These are phyloP conservation scores for Dactylorhiza incarnata DNA, from an alignment of 106 monocot species.

Conservation along the genomic window DNA sequence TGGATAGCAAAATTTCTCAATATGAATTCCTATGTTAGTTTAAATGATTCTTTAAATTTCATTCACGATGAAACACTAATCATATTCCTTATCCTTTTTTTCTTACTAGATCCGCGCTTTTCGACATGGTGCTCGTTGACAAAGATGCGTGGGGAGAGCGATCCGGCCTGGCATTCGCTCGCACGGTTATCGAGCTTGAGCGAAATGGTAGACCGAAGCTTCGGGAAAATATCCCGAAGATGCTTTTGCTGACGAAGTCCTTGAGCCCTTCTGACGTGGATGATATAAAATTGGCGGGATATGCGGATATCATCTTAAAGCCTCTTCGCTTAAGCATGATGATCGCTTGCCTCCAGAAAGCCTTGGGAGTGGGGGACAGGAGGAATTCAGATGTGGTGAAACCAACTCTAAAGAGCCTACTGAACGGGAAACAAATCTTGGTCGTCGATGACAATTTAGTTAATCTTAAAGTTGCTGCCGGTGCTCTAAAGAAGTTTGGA, in stretches of 20 bases:
- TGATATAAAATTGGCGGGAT: slow-evolving; percentile 39
- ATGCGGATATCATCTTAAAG: slow-evolving; percentile 55
- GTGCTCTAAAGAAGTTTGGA: slow-evolving; percentile 70
- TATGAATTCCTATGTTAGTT: neutral
- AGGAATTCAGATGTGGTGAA: slow-evolving; percentile 20
- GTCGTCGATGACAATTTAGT: slow-evolving; percentile 87
- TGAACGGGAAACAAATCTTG: slow-evolving; percentile 55
- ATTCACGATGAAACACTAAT: neutral
- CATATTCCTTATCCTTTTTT: neutral
- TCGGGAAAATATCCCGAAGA: slow-evolving; percentile 36
- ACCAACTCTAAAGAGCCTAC: slow-evolving; percentile 37
- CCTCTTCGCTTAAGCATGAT: slow-evolving; percentile 71
- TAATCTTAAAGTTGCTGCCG: slow-evolving; percentile 68
- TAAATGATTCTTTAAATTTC: neutral
- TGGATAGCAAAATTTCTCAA: neutral
- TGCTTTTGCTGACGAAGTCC: slow-evolving; percentile 63
- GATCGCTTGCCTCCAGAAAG: slow-evolving; percentile 51
- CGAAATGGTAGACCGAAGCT: slow-evolving; percentile 21
- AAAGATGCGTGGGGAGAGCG: slow-evolving; percentile 55
- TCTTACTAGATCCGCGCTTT: slow-evolving; percentile 15
- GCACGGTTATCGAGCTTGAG: slow-evolving; percentile 27
- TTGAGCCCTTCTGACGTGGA: slow-evolving; percentile 31
- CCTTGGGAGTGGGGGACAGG: slow-evolving; percentile 33
- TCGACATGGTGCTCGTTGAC: slow-evolving; percentile 67
- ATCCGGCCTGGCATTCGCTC: slow-evolving; percentile 38